A percentile compares a stretch with the other conserved stretches of the same genome.
Evolutionary conservation across 2,329 filamentous ascomycete genomes (phyloP).

Genomic region (Sporothrix phasma): DNA sequence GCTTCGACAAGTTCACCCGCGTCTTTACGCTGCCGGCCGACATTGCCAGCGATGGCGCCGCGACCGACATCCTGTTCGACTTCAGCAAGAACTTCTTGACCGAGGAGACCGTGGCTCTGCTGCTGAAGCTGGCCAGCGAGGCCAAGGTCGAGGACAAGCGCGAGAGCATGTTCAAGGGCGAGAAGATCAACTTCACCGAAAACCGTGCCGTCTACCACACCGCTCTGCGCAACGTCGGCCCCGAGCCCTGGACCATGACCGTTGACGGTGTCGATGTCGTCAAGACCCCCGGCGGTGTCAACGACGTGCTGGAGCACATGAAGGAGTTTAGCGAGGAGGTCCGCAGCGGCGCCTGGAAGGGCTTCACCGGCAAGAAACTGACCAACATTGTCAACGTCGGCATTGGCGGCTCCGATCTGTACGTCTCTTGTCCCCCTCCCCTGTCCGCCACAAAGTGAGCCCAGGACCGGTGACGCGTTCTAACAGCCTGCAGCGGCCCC

Average conservation of each 20-base stretch:
- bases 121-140: constrained; percentile 85
- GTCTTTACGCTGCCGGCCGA: constrained; percentile 72
- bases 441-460: no score
- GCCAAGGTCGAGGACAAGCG: constrained; percentile 85
- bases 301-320: constrained; percentile 89
- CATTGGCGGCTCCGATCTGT: constrained; percentile 97
- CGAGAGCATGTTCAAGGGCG: constrained; percentile 93
- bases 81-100: constrained; percentile 99
- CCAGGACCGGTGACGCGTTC: no score
- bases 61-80: constrained; percentile 86
- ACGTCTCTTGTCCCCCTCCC: constrained; percentile 32
- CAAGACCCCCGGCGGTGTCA: constrained; percentile 77
- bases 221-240: constrained; percentile 76
- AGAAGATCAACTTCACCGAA: constrained; percentile 99
- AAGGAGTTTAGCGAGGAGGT: constrained; percentile 96
- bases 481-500: constrained; percentile 55
- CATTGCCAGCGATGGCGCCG: constrained; percentile 45
- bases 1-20: constrained; percentile 83
- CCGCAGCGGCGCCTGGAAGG: constrained; percentile 91
- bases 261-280: constrained; percentile 92
- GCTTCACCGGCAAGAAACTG: constrained; percentile 93
- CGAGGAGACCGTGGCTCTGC: constrained; percentile 77
- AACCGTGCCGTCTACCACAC: constrained; percentile 91
- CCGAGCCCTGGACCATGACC: constrained; percentile 60
- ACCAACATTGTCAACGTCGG: constrained; percentile 95